Evolutionary conservation across 2,329 filamentous ascomycete genomes (phyloP), one percentile per base, ranked within the genome.

Genomic region (Talaromyces sp.): DNA sequence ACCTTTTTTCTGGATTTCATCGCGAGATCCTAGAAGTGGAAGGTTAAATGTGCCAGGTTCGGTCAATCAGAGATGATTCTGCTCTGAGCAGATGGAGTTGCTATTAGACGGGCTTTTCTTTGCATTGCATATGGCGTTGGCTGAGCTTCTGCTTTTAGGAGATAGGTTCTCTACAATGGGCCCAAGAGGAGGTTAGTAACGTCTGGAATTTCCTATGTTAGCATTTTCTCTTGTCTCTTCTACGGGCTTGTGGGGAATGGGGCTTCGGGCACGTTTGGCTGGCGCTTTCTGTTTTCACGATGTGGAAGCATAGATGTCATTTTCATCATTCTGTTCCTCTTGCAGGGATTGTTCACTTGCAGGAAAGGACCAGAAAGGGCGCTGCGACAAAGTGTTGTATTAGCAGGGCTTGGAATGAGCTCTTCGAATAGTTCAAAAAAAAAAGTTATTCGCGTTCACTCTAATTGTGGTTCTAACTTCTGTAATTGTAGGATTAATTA

Each of bases 81-180:
- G 25, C 43, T 17, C 15, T 59, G 53, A 60, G 59, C 56, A 63
- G 61, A 66, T 61, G 62, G 53, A 59, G 62, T 55, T 63, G 62
- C 63, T 68, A 70, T 55, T 64, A 68, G 64, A 67, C 61, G 65
- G 67, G 63, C 64, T 40, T 52, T 71, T 71, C 61, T 66, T 73
- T 73, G 72, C 72, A 74, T 74, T 74, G 64, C 69, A 65, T 73
- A 67, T 71, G 72, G 72, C 72, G 72, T 74, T 74, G 69, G 69
- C 70, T 71, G 69, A 72, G 67, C 45, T 48, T 48, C 67, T 69
- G 65, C 67, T 66, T 59, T 64, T 62, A 67, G 62, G 67, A 65
- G 62, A 65, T 63, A 61, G 53, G 56, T 70, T 67, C 67, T 72
- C 66, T 69, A 61, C 63, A 65, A 60, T 62, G 62, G 64, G 70